phyloP scores from a whole-genome alignment of 768 basidiomycete species.

The Filobasidium wieringae region DNA sequence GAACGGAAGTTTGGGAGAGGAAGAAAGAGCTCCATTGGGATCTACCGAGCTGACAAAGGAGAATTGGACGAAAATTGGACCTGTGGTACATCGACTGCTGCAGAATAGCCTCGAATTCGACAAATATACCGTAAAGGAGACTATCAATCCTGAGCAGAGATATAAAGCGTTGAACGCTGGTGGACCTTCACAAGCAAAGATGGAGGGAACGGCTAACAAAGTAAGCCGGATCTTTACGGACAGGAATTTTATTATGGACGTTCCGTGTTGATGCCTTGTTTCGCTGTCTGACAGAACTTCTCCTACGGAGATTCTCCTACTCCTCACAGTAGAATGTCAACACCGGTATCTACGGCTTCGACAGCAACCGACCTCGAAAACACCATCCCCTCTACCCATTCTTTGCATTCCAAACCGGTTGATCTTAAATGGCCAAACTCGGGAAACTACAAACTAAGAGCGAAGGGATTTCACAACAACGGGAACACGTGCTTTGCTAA shows the following conservation, averaged over 20 bases:
- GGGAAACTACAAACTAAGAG: background rate
- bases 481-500: constrained; percentile 97
- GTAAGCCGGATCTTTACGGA: background rate
- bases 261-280: background rate
- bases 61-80: background rate
- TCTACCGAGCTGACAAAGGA: background rate
- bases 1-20: background rate
- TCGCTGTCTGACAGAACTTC: background rate
- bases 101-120: background rate
- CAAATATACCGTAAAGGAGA: background rate
- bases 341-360: background rate
- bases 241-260: background rate
- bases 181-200: background rate
- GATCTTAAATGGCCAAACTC: constrained; percentile 1
- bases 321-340: background rate
- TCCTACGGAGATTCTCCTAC: background rate
- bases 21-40: background rate
- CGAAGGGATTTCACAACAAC: constrained; percentile 59
- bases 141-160: background rate
- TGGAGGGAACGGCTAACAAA: background rate
- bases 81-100: background rate
- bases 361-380: background rate
- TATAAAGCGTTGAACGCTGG: background rate
- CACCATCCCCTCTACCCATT: background rate
- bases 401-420: constrained; percentile 3